These are phyloP conservation scores for Porphyrellus cyaneotinctus DNA, from an alignment of 768 basidiomycete genomes.

Conservation along the genomic window DNA sequence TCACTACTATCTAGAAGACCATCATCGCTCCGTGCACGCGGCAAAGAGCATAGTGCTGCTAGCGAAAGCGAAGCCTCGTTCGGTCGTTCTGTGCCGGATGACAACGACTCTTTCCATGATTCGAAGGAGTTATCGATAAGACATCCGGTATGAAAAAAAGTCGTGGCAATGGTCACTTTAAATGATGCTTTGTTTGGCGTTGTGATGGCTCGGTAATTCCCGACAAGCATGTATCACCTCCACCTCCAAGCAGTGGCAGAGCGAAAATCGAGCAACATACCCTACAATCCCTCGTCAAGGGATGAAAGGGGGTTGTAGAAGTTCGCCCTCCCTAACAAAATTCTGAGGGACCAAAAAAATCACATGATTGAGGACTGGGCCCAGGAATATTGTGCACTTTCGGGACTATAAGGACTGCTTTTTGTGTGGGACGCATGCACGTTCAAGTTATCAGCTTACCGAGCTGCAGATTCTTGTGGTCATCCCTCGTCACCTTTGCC, in stretches of 20 bases:
- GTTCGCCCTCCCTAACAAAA: no score
- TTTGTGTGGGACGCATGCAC: slow-evolving; percentile 2
- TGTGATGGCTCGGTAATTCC: slow-evolving; percentile 19
- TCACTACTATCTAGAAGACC: slow-evolving; percentile 75
- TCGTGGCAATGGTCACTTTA: background rate
- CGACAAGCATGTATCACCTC: background rate
- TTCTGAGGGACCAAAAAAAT: no score
- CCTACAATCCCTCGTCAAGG: no score
- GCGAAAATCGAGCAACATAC: no score
- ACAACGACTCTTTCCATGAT: slow-evolving; percentile 24
- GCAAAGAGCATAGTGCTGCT: slow-evolving; percentile 59
- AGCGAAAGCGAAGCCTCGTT: slow-evolving; percentile 63
- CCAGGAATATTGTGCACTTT: background rate
- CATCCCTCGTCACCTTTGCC: background rate
- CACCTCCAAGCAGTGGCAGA: no score
- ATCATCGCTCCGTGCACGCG: slow-evolving; percentile 45
- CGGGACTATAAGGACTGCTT: slow-evolving; percentile 1
- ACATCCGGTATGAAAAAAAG: slow-evolving; percentile 16
- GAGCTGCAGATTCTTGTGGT: background rate
- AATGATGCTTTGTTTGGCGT: slow-evolving; percentile 20
- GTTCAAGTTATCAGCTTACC: background rate
- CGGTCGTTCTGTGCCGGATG: slow-evolving; percentile 44
- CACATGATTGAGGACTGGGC: no score
- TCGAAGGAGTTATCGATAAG: slow-evolving; percentile 33
- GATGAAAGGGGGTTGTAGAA: no score